These are phyloP conservation scores for Thielaviopsis punctulata DNA, from an alignment of 2,329 filamentous ascomycete species.

Conservation along the genomic window DNA sequence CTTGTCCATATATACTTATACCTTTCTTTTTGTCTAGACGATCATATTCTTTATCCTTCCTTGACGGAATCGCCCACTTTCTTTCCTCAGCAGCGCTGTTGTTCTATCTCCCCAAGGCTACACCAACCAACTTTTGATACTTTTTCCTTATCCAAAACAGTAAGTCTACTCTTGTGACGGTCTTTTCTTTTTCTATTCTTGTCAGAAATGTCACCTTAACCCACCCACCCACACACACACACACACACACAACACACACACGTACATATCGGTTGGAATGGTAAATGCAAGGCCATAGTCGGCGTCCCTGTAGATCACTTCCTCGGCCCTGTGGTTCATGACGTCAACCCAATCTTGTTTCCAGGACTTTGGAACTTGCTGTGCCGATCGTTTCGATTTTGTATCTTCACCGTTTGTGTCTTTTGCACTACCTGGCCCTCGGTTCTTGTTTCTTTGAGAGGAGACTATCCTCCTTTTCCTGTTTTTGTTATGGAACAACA, in stretches of 20 bases:
- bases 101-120: background rate
- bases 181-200: too few species aligned
- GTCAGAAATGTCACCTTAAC: too few species aligned
- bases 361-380: background rate
- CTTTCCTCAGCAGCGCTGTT: background rate
- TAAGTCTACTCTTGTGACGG: background rate
- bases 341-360: background rate
- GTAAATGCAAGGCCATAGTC: background rate
- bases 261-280: too few species aligned
- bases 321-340: background rate
- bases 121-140: background rate
- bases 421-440: background rate
- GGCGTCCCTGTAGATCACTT: background rate
- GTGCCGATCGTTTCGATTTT: background rate
- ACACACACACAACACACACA: too few species aligned
- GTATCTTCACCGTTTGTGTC: background rate
- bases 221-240: background rate
- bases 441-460: background rate
- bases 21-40: background rate
- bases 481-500: background rate
- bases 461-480: background rate
- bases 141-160: background rate
- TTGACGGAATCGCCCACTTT: background rate
- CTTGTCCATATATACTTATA: background rate
- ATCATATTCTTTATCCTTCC: background rate